phyloP scores from a whole-genome alignment of 2,329 filamentous ascomycete genomes.

The Claviceps arundinis region DNA sequence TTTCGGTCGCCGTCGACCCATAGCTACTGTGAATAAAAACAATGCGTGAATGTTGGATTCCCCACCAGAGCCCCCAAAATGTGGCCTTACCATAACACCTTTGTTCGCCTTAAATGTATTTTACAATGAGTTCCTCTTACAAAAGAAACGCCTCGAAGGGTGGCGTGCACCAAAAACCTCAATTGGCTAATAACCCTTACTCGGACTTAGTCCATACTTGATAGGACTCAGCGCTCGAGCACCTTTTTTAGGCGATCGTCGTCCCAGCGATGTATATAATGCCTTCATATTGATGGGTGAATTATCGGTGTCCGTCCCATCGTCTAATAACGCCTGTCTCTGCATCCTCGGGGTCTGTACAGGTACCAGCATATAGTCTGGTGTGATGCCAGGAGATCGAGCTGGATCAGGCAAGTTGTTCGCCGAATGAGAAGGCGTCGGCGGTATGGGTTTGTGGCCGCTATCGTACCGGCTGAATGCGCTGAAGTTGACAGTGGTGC shows the following conservation, averaged over 20 bases:
- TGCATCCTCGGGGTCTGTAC: constrained; percentile 34
- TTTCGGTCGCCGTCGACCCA: neutral
- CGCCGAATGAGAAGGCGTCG: constrained; percentile 7
- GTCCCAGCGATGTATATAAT: constrained; percentile 31
- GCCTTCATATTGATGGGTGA: constrained; percentile 32
- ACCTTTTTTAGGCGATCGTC: constrained; percentile 35
- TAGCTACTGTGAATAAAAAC: neutral
- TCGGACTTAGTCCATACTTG: constrained; percentile 28
- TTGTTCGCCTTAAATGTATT: neutral
- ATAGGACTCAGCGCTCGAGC: constrained; percentile 35
- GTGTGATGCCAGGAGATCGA: constrained; percentile 19
- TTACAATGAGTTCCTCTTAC: neutral
- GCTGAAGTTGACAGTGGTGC: constrained; percentile 38
- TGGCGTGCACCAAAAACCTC: neutral
- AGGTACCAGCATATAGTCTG: constrained; percentile 37
- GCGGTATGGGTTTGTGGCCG: constrained; percentile 1
- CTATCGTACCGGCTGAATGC: constrained; percentile 20
- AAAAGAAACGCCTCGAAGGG: neutral
- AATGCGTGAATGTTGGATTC: neutral
- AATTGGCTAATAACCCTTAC: constrained; percentile 17
- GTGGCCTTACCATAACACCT: neutral
- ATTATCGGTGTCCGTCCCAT: constrained; percentile 38
- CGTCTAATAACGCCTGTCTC: constrained; percentile 29
- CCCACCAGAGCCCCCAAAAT: neutral
- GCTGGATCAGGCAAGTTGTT: constrained; percentile 9